Conservation (phyloP, 257 asterid genomes). For the Marsdenia floribunda region DNA sequence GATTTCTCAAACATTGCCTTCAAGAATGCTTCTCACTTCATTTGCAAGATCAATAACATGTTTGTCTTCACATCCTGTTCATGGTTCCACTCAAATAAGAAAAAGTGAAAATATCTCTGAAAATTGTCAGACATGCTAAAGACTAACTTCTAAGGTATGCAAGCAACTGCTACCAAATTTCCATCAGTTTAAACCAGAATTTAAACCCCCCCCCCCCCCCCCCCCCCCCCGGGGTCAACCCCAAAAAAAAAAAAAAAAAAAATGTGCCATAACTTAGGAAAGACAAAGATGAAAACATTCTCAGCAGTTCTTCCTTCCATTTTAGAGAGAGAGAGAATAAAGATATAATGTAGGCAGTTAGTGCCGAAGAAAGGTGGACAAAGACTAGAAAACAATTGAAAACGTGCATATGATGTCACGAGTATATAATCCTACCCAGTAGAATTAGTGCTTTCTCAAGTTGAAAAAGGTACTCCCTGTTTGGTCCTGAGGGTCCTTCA, state of each 20-base stretch:
- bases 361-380: neutral
- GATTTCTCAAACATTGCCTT: conserved; percentile 9
- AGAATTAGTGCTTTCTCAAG: conserved; percentile 70
- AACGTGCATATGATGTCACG: neutral
- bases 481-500: conserved; percentile 97
- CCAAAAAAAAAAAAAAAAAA: too few species aligned
- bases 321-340: neutral
- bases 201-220: neutral
- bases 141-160: neutral
- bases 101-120: neutral
- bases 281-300: too few species aligned
- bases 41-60: conserved; percentile 69
- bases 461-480: conserved; percentile 88
- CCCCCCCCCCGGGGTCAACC: too few species aligned
- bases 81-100: neutral
- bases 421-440: conserved; percentile 40
- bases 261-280: neutral
- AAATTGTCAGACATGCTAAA: neutral
- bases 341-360: neutral
- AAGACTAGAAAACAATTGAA: neutral
- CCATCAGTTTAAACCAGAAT: neutral
- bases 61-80: conserved; percentile 68
- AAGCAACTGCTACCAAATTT: neutral
- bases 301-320: too few species aligned
- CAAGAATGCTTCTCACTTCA: conserved; percentile 68